phyloP scores from a whole-genome alignment of 2,329 filamentous ascomycete genomes.

The Aspergillus sp. region DNA sequence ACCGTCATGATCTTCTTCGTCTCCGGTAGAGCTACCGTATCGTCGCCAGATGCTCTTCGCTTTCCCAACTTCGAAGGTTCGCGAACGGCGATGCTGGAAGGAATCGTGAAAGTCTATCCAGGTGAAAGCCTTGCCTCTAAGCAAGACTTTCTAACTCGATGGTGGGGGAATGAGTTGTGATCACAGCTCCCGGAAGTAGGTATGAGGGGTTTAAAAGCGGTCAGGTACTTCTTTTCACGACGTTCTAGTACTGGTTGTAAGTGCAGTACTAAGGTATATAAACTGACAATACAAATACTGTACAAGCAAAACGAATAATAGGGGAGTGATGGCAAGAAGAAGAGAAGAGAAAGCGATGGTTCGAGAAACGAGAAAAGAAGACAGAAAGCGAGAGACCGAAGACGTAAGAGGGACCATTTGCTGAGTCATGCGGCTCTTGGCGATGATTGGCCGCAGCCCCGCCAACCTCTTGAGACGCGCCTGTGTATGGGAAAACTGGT shows the following conservation, averaged over 20 bases:
- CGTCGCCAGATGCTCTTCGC: slow-evolving; percentile 43
- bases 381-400: slow-evolving; percentile 2
- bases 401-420: slow-evolving; percentile 14
- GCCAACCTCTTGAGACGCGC: too few relatives aligned
- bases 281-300: neutral
- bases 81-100: slow-evolving; percentile 36
- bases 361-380: slow-evolving; percentile 5
- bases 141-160: slow-evolving; percentile 35
- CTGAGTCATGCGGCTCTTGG: too few relatives aligned
- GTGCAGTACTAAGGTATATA: too few relatives aligned
- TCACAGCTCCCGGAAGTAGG: slow-evolving; percentile 21
- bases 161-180: slow-evolving; percentile 1
- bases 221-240: slow-evolving; percentile 6
- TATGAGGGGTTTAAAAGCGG: slow-evolving; percentile 13
- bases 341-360: slow-evolving; percentile 7
- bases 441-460: too few relatives aligned
- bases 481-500: too few relatives aligned
- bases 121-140: slow-evolving; percentile 33
- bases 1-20: slow-evolving; percentile 51
- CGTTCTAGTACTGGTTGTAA: too few relatives aligned
- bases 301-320: slow-evolving; percentile 1
- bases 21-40: slow-evolving; percentile 40
- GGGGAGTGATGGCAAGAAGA: slow-evolving; percentile 4
- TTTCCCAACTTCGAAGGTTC: slow-evolving; percentile 44
- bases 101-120: slow-evolving; percentile 31